phyloP scores from a whole-genome alignment of 306 rosid genomes.

The Sesbania bispinosa region DNA sequence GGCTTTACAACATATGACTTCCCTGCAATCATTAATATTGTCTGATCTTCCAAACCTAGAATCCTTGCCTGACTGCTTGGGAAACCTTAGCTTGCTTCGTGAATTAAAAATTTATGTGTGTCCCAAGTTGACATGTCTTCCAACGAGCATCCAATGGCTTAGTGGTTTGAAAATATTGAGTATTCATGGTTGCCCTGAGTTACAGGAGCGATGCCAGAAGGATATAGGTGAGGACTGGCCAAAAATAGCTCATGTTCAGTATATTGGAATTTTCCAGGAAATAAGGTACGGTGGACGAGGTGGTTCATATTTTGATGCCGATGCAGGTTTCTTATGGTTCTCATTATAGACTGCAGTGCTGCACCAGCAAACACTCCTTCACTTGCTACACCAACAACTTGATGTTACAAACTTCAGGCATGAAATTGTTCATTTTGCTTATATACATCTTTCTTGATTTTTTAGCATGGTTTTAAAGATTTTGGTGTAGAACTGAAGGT shows the following conservation, averaged over 20 bases:
- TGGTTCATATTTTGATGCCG: too few relatives aligned
- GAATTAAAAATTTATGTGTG: accelerated
- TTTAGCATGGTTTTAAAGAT: too few relatives aligned
- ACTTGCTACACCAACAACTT: too few relatives aligned
- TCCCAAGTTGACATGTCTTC: background rate
- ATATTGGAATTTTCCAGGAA: too few relatives aligned
- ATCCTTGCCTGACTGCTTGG: slow-evolving; percentile 9
- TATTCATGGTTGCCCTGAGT: background rate
- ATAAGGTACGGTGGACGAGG: too few relatives aligned
- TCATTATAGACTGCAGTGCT: too few relatives aligned
- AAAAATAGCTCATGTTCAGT: background rate
- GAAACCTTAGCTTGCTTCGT: background rate
- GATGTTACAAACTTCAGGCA: too few relatives aligned
- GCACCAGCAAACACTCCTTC: too few relatives aligned
- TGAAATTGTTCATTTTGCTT: too few relatives aligned
- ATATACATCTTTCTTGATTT: too few relatives aligned
- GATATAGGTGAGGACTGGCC: background rate
- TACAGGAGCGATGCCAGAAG: background rate
- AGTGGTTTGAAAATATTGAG: accelerated
- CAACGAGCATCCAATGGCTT: background rate
- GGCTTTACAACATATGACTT: slow-evolving; percentile 16
- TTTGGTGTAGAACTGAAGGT: too few relatives aligned
- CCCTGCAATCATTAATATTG: background rate
- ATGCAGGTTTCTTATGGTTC: too few relatives aligned
- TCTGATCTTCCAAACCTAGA: background rate